Evolutionary conservation across 176 grass and related monocot species (phyloP).

Genomic region (Avena sativa): DNA sequence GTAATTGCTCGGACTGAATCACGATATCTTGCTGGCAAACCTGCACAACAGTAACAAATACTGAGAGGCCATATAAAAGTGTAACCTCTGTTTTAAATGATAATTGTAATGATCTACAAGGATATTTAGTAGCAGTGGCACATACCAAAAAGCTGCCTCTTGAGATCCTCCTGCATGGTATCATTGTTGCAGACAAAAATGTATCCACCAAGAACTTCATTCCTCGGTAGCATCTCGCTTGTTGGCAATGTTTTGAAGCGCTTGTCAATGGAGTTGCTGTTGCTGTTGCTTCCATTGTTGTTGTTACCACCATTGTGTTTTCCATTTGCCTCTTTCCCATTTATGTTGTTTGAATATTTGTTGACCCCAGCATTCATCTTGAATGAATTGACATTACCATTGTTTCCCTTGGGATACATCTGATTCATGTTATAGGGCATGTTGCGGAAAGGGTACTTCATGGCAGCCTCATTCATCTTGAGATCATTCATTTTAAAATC

Average conservation of each 20-base stretch:
- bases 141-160: conserved; percentile 96
- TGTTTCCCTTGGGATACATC: conserved; percentile 67
- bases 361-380: conserved; percentile 74
- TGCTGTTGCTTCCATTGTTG: conserved; percentile 53
- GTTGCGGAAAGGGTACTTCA: conserved; percentile 64
- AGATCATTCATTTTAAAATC: conserved; percentile 89
- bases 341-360: conserved; percentile 63
- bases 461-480: conserved; percentile 77
- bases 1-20: conserved; percentile 98
- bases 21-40: conserved; percentile 92
- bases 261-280: conserved; percentile 72
- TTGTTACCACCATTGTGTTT: conserved; percentile 55
- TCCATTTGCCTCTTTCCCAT: conserved; percentile 68
- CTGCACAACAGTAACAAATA: conserved; percentile 54
- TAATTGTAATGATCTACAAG: not conserved
- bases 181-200: conserved; percentile 99
- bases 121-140: conserved; percentile 29
- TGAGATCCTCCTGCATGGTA: conserved; percentile 99
- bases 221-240: conserved; percentile 94
- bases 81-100: not conserved
- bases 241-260: conserved; percentile 95
- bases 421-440: conserved; percentile 62
- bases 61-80: not conserved
- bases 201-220: conserved; percentile 97
- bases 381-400: conserved; percentile 71